A percentile compares a stretch with the other conserved stretches of the same genome.
These are phyloP conservation scores for Boletus rufocinnamomeus DNA, from an alignment of 768 basidiomycete species.

Conservation along the genomic window DNA sequence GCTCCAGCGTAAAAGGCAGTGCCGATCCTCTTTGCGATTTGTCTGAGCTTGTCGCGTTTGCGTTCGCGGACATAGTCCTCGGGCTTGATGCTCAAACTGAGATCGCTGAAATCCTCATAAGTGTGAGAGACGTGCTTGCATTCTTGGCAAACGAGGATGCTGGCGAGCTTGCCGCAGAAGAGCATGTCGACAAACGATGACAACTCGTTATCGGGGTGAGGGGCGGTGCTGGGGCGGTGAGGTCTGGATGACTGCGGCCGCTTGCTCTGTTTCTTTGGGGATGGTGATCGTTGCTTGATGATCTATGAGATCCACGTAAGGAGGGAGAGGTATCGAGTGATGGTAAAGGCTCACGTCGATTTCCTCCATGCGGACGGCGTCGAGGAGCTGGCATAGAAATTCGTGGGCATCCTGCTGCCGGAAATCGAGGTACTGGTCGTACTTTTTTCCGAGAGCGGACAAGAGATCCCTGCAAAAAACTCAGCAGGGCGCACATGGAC, in stretches of 20 bases:
- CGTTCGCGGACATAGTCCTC: constrained; percentile 74
- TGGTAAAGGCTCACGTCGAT: constrained; percentile 59
- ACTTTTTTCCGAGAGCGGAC: constrained; percentile 72
- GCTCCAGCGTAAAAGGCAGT: constrained; percentile 26
- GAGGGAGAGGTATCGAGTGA: neutral
- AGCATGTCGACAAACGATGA: constrained; percentile 84
- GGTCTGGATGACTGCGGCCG: constrained; percentile 5
- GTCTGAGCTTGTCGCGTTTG: constrained; percentile 77
- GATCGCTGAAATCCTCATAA: constrained; percentile 87
- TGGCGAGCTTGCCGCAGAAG: constrained; percentile 86
- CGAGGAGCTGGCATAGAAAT: constrained; percentile 84
- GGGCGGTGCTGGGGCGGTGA: neutral
- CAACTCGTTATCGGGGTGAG: constrained; percentile 47
- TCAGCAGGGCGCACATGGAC: neutral
- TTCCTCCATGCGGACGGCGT: constrained; percentile 95
- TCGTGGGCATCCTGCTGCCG: constrained; percentile 97
- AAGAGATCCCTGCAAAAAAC: constrained; percentile 54
- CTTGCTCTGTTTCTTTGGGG: constrained; percentile 42
- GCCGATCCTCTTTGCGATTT: constrained; percentile 63
- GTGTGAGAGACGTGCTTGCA: constrained; percentile 89
- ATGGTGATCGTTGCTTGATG: constrained; percentile 67
- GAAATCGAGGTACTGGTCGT: constrained; percentile 94
- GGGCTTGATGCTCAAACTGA: constrained; percentile 84
- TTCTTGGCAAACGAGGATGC: constrained; percentile 90
- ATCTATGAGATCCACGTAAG: constrained; percentile 45